Conservation (phyloP, 495 filamentous ascomycete species). For the Annulohypoxylon maeteangense region DNA sequence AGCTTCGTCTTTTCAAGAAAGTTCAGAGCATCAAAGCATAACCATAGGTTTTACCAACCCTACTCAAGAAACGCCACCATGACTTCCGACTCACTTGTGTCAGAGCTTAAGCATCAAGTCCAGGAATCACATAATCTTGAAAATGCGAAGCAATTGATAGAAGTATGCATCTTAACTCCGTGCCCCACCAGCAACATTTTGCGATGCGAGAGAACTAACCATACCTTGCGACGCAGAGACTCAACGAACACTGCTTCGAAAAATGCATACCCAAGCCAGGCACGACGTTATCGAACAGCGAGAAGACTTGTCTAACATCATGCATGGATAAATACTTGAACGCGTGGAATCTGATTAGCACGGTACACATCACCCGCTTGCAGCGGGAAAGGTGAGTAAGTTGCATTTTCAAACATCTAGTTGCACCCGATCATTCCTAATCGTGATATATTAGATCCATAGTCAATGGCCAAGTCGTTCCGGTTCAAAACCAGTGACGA, state of each 20-base stretch:
- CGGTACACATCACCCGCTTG: slow-evolving; percentile 77
- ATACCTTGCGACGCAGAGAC: slow-evolving; percentile 69
- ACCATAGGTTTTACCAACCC: background rate
- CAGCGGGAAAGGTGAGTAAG: slow-evolving; percentile 66
- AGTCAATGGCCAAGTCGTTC: no score
- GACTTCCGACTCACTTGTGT: slow-evolving; percentile 66
- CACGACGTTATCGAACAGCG: slow-evolving; percentile 76
- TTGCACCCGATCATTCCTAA: background rate
- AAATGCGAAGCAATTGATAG: slow-evolving; percentile 80
- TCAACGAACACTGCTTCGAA: slow-evolving; percentile 97
- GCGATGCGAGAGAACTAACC: slow-evolving; percentile 9
- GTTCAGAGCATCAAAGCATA: background rate
- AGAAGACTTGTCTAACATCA: slow-evolving; percentile 79
- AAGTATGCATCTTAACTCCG: slow-evolving; percentile 60
- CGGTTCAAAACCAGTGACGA: background rate
- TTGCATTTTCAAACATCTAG: no score
- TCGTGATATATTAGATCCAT: slow-evolving; percentile 30
- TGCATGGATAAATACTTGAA: slow-evolving; percentile 99
- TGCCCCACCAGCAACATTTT: background rate
- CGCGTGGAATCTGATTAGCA: slow-evolving; percentile 87
- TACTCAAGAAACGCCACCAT: slow-evolving; percentile 44
- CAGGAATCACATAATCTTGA: slow-evolving; percentile 76
- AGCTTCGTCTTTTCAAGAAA: slow-evolving; percentile 34
- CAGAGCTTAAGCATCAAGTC: slow-evolving; percentile 76
- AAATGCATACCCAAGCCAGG: slow-evolving; percentile 90